A percentile compares a stretch with the other conserved stretches of the same genome.
Conservation (phyloP, 371 early-diverging fungal genomes). For the Funneliformis caledonium region DNA sequence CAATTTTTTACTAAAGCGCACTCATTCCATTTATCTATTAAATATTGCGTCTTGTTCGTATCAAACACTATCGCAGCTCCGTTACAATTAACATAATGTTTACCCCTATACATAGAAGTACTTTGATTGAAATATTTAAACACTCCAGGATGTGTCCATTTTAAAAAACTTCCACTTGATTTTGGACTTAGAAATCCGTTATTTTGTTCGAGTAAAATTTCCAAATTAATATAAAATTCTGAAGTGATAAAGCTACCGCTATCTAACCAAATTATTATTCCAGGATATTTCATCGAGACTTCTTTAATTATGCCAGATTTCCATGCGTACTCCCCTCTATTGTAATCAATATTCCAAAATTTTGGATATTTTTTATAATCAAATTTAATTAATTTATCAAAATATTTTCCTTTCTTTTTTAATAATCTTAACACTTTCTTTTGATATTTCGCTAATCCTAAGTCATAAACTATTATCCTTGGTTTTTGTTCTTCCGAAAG, state of each 20-base stretch:
- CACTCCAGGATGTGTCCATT: conserved; percentile 65
- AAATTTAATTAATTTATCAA: conserved; percentile 59
- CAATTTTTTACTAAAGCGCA: conserved; percentile 62
- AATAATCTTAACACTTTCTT: conserved; percentile 45
- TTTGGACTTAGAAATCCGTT: conserved; percentile 63
- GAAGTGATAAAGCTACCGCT: conserved; percentile 47
- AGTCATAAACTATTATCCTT: conserved; percentile 55
- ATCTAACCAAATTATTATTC: conserved; percentile 65
- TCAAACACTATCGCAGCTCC: conserved; percentile 69
- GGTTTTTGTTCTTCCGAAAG: conserved; percentile 42
- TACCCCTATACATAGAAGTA: conserved; percentile 39
- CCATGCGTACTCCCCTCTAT: conserved; percentile 69
- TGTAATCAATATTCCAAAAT: conserved; percentile 67
- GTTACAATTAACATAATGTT: conserved; percentile 59
- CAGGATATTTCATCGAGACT: conserved; percentile 55
- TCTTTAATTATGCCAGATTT: conserved; percentile 68
- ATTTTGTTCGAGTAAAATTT: background rate
- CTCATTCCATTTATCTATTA: conserved; percentile 61
- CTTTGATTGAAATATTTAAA: conserved; percentile 55
- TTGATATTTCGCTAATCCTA: conserved; percentile 51
- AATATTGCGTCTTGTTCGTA: conserved; percentile 50
- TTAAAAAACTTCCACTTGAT: conserved; percentile 54
- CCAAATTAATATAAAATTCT: background rate
- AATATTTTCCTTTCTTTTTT: conserved; percentile 44
- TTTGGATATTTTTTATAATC: conserved; percentile 61